These are phyloP conservation scores for Grosmannia penicillata DNA, from an alignment of 2,329 filamentous ascomycete genomes.

Conservation along the genomic window DNA sequence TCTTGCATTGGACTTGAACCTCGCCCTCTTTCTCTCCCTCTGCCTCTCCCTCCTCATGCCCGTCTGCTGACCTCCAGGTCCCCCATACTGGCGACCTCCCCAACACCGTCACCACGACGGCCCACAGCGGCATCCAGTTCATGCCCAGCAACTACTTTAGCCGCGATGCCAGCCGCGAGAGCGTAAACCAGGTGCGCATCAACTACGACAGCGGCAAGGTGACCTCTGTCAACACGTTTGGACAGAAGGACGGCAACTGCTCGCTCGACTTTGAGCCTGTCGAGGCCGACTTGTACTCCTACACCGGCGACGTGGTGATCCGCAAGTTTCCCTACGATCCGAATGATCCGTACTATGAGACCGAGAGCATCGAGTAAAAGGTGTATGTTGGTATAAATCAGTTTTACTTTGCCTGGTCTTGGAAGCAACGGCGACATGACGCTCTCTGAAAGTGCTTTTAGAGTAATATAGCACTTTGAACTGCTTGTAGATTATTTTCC, in stretches of 20 bases:
- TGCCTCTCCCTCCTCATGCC: background rate
- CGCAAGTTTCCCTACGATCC: constrained; percentile 24
- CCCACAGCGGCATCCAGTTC: constrained; percentile 26
- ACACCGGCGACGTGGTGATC: constrained; percentile 17
- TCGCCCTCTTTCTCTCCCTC: background rate
- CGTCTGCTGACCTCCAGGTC: background rate
- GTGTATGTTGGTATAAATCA: background rate
- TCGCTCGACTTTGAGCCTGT: constrained; percentile 4
- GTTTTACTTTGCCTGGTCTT: too few species aligned
- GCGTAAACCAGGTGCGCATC: constrained; percentile 24
- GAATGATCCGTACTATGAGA: constrained; percentile 19
- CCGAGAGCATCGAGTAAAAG: constrained; percentile 12
- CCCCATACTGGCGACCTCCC: constrained; percentile 37
- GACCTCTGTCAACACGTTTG: constrained; percentile 4
- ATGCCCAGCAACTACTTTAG: constrained; percentile 29
- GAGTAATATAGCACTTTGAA: too few species aligned
- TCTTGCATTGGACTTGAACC: too few species aligned
- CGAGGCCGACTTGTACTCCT: constrained; percentile 10
- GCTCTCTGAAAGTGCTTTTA: too few species aligned
- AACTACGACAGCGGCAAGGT: constrained; percentile 5
- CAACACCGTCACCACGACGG: constrained; percentile 35
- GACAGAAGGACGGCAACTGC: constrained; percentile 5
- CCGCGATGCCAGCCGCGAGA: constrained; percentile 22
- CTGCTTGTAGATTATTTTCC: too few species aligned
- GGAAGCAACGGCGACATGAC: too few species aligned